Evolutionary conservation across 495 filamentous ascomycete genomes (phyloP).

Genomic region (Darksidea phi): DNA sequence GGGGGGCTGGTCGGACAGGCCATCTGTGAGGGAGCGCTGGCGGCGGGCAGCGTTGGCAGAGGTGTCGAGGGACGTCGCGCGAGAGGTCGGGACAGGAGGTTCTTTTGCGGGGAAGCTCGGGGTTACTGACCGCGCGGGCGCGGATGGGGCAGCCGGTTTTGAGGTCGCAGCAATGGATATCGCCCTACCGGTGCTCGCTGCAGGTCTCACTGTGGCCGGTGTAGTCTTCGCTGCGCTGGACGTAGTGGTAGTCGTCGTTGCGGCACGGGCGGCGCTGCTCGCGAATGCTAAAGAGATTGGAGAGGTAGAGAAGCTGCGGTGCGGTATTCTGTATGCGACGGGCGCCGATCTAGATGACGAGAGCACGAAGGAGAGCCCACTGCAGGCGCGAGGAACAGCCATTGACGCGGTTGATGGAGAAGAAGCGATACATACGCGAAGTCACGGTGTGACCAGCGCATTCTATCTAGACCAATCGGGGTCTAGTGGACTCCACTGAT

Average conservation of each 20-base stretch:
- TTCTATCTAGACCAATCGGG: too few species aligned
- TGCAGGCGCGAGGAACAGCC: slow-evolving; percentile 4
- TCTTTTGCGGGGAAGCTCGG: slow-evolving; percentile 25
- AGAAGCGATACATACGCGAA: background rate
- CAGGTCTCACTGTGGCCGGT: slow-evolving; percentile 2
- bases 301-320: slow-evolving; percentile 2
- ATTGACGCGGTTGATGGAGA: slow-evolving; percentile 1
- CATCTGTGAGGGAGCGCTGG: slow-evolving; percentile 50
- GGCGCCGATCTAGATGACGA: slow-evolving; percentile 17
- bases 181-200: slow-evolving; percentile 8
- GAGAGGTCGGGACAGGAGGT: slow-evolving; percentile 29
- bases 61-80: slow-evolving; percentile 13
- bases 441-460: slow-evolving; percentile 11
- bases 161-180: background rate
- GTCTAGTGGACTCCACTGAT: background rate
- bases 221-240: slow-evolving; percentile 9
- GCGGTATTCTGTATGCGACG: slow-evolving; percentile 16
- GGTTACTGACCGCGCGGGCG: slow-evolving; percentile 18
- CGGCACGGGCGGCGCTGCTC: slow-evolving; percentile 36
- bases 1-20: slow-evolving; percentile 54
- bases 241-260: slow-evolving; percentile 3
- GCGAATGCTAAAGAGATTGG: slow-evolving; percentile 23
- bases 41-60: slow-evolving; percentile 11
- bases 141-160: slow-evolving; percentile 2
- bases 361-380: slow-evolving; percentile 4